Percentiles rank a stretch among this genome's conserved stretches.
Conservation (phyloP, 164 flowering plant species). For the Piper longum region DNA sequence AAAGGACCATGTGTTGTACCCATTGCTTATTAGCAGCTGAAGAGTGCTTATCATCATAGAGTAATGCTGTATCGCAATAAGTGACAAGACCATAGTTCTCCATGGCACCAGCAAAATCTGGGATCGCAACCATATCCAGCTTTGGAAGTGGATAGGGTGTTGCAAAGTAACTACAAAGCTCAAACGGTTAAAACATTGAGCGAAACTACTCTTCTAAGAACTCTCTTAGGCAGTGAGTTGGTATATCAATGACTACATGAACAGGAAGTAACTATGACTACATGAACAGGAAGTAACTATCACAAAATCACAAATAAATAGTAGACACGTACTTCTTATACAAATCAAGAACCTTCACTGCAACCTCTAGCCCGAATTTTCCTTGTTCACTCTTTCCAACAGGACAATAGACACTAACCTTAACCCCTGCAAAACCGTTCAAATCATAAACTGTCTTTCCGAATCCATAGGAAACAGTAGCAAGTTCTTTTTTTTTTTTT, state of each 20-base stretch:
- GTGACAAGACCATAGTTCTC: slow-evolving; percentile 98
- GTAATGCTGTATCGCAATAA: slow-evolving; percentile 83
- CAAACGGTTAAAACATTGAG: slow-evolving; percentile 3
- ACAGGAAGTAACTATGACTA: neutral
- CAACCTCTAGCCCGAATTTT: slow-evolving; percentile 82
- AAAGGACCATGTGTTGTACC: slow-evolving; percentile 22
- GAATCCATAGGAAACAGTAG: neutral
- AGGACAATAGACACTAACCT: slow-evolving; percentile 81
- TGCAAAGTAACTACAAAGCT: slow-evolving; percentile 55
- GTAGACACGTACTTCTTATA: slow-evolving; percentile 46
- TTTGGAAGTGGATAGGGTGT: slow-evolving; percentile 85
- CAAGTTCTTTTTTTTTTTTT: neutral
- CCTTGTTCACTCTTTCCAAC: slow-evolving; percentile 85
- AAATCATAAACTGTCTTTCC: neutral
- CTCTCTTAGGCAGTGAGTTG: neutral
- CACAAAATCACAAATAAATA: neutral
- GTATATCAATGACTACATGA: too few species aligned
- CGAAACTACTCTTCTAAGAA: neutral
- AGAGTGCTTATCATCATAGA: slow-evolving; percentile 85
- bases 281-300: neutral
- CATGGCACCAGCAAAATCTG: slow-evolving; percentile 99
- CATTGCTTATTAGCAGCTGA: slow-evolving; percentile 88
- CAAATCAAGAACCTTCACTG: slow-evolving; percentile 71
- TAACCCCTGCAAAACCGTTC: slow-evolving; percentile 34
- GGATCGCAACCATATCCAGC: slow-evolving; percentile 93